Evolutionary conservation across 495 filamentous ascomycete species (phyloP).

Genomic region (Penicillium macrosclerotiorum): DNA sequence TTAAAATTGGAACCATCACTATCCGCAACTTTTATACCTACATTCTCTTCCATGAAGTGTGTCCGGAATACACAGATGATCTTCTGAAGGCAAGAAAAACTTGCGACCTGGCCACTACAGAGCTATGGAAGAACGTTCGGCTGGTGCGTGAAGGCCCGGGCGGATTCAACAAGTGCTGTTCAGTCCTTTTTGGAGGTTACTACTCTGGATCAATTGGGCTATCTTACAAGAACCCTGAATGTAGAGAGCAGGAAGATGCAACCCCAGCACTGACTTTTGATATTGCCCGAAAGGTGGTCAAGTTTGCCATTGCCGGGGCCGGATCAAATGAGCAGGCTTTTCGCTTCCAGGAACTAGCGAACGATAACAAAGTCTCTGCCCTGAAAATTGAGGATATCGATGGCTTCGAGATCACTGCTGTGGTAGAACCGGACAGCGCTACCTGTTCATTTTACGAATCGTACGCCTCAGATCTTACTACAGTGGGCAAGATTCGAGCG

Average conservation of each 20-base stretch:
- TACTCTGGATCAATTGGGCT: conserved; percentile 36
- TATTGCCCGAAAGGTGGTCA: conserved; percentile 44
- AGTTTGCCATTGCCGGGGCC: conserved; percentile 39
- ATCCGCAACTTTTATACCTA: conserved; percentile 89
- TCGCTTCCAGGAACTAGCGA: conserved; percentile 26
- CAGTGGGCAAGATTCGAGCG: conserved; percentile 45
- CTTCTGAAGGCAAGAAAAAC: conserved; percentile 63
- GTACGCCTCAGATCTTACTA: conserved; percentile 32
- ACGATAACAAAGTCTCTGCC: conserved; percentile 25
- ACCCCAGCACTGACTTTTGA: conserved; percentile 21
- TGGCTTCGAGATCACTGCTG: conserved; percentile 56
- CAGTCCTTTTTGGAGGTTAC: conserved; percentile 56
- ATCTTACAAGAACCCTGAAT: conserved; percentile 18
- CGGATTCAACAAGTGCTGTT: conserved; percentile 67
- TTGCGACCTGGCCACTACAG: conserved; percentile 65
- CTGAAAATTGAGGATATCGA: conserved; percentile 42
- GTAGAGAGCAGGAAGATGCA: conserved; percentile 14
- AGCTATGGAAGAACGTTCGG: conserved; percentile 57
- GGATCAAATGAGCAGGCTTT: conserved; percentile 36
- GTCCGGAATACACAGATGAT: conserved; percentile 70
- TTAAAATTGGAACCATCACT: conserved; percentile 56
- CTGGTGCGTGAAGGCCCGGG: conserved; percentile 60
- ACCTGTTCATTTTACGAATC: conserved; percentile 41
- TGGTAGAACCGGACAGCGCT: conserved; percentile 40
- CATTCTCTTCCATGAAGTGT: conserved; percentile 77